Evolutionary conservation across 176 grass and related monocot species (phyloP).

Genomic region (Leersia perrieri): DNA sequence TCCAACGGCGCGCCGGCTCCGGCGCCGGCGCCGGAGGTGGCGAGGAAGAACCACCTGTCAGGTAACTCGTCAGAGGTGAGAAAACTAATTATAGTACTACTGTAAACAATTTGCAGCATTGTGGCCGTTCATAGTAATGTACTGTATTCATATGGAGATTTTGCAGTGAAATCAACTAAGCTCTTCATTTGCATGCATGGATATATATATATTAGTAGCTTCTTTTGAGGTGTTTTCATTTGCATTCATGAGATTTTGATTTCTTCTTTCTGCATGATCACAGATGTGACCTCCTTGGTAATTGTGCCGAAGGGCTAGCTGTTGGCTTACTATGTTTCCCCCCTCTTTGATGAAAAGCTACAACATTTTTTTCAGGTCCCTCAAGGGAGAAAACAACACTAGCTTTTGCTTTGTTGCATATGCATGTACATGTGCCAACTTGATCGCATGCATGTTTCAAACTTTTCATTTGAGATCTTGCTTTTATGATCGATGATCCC

Average conservation of each 20-base stretch:
- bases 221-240: not conserved
- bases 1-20: conserved; percentile 35
- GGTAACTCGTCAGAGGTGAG: conserved; percentile 90
- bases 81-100: not conserved
- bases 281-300: conserved; percentile 21
- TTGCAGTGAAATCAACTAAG: not conserved
- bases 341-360: conserved; percentile 16
- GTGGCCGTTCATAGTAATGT: too few relatives aligned
- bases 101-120: too few relatives aligned
- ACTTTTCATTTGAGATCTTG: conserved; percentile 25
- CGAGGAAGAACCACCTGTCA: conserved; percentile 40
- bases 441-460: not conserved
- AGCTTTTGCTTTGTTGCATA: not conserved
- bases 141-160: not conserved
- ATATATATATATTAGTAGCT: too few relatives aligned
- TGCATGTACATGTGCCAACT: not conserved
- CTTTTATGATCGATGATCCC: conserved; percentile 32
- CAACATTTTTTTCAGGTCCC: not conserved
- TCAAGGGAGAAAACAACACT: not conserved
- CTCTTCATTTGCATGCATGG: not conserved
- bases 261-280: not conserved
- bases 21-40: conserved; percentile 30
- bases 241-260: not conserved
- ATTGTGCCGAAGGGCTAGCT: conserved; percentile 8
- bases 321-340: not conserved